Conservation (phyloP, 768 basidiomycete genomes). For the Pleurotus citrinopileatus region DNA sequence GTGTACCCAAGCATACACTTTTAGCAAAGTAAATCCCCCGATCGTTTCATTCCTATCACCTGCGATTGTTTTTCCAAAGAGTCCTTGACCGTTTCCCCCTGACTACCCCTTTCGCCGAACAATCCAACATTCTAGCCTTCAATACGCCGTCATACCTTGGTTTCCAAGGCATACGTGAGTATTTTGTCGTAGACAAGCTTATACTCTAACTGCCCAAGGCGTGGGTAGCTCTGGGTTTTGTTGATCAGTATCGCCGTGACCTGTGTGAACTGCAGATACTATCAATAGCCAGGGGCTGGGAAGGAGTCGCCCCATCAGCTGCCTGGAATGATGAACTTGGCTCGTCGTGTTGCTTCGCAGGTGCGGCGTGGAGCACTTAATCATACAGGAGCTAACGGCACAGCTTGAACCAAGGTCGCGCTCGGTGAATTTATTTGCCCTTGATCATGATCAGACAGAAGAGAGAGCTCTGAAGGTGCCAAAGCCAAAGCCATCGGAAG, state of each 20-base stretch:
- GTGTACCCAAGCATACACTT: neutral
- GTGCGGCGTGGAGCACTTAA: neutral
- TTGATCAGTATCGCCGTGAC: neutral
- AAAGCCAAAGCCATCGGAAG: too few relatives aligned
- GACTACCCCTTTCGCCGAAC: too few relatives aligned
- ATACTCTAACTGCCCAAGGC: neutral
- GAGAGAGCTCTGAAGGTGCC: neutral
- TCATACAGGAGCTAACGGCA: too few relatives aligned
- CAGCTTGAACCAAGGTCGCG: too few relatives aligned
- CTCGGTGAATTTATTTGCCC: neutral
- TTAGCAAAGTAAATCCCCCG: neutral
- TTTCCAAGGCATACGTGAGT: too few relatives aligned
- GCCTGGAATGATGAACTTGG: too few relatives aligned
- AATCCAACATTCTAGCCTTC: too few relatives aligned
- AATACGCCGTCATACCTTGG: too few relatives aligned
- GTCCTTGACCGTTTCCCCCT: too few relatives aligned
- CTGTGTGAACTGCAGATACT: neutral
- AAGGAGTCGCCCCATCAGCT: neutral
- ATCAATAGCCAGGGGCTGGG: neutral
- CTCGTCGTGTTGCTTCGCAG: too few relatives aligned
- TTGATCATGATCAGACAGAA: neutral
- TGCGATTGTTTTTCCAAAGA: neutral
- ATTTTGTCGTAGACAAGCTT: neutral
- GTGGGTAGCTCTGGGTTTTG: neutral
- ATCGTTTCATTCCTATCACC: neutral